Conservation (phyloP, 2,329 filamentous ascomycete genomes). For the Sarocladiaceae sp. region DNA sequence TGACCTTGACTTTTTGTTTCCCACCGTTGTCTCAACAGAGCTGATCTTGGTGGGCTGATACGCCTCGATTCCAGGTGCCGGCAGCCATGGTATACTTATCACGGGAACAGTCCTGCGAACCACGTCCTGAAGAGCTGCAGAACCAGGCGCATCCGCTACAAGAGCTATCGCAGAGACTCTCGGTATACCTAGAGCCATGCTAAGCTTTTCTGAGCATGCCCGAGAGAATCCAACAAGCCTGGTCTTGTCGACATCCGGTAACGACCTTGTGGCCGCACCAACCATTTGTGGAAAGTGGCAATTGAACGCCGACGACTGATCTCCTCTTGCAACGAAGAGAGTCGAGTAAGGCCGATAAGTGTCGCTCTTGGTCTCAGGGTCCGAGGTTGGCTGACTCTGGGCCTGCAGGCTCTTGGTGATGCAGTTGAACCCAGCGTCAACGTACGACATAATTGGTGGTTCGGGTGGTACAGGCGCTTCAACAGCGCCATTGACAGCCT, state of each 20-base stretch:
- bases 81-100: constrained; percentile 51
- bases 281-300: constrained; percentile 56
- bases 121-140: constrained; percentile 52
- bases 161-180: constrained; percentile 63
- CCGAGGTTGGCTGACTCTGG: constrained; percentile 17
- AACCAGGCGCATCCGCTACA: constrained; percentile 49
- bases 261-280: constrained; percentile 41
- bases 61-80: constrained; percentile 15
- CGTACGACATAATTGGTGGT: constrained; percentile 26
- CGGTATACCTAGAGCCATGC: constrained; percentile 53
- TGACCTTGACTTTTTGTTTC: constrained; percentile 24
- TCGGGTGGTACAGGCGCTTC: constrained; percentile 13
- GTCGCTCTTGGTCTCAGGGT: neutral
- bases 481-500: constrained; percentile 17
- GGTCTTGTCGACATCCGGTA: constrained; percentile 35
- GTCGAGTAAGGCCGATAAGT: constrained; percentile 35
- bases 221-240: constrained; percentile 61
- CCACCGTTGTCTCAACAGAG: constrained; percentile 29
- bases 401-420: constrained; percentile 54
- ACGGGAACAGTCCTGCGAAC: constrained; percentile 46
- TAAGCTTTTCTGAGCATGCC: constrained; percentile 53
- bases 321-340: constrained; percentile 55
- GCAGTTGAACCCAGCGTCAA: constrained; percentile 62
- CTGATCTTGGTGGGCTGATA: constrained; percentile 31
- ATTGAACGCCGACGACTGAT: constrained; percentile 54